Conservation (phyloP, 192 early-diverging fungal genomes). For the Dimargaris verticillata region DNA sequence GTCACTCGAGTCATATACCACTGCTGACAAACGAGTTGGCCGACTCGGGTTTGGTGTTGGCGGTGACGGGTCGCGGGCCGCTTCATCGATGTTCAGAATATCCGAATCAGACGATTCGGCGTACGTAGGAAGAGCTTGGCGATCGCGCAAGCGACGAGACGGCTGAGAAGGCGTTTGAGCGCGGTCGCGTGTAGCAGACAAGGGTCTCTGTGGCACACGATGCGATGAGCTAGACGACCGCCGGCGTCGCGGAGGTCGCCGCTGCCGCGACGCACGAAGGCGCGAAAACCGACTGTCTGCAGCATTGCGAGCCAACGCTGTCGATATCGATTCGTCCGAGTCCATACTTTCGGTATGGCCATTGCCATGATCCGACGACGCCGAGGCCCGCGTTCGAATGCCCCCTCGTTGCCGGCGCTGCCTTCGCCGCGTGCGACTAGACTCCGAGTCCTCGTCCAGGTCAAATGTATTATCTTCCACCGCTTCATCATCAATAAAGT, state of each 20-base stretch:
- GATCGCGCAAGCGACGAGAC: not conserved
- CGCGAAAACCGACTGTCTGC: too few relatives aligned
- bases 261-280: not conserved
- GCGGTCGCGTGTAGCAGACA: too few relatives aligned
- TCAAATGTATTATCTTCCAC: constrained; percentile 6
- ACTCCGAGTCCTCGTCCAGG: not conserved
- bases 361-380: not conserved
- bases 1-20: too few relatives aligned
- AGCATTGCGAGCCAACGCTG: too few relatives aligned
- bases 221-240: too few relatives aligned
- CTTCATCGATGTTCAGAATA: too few relatives aligned
- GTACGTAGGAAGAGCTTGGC: not conserved
- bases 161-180: not conserved
- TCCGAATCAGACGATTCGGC: constrained; percentile 14
- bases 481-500: constrained; percentile 24
- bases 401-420: not conserved
- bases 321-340: not conserved
- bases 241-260: too few relatives aligned
- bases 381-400: not conserved
- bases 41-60: too few relatives aligned
- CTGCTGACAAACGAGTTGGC: too few relatives aligned
- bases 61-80: too few relatives aligned
- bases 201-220: too few relatives aligned
- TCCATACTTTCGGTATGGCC: not conserved
- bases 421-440: not conserved